A percentile compares a stretch with the other conserved stretches of the same genome.
These are phyloP conservation scores for Leishmania martiniquensis DNA, from an alignment of 208 protist genomes.

Conservation along the genomic window DNA sequence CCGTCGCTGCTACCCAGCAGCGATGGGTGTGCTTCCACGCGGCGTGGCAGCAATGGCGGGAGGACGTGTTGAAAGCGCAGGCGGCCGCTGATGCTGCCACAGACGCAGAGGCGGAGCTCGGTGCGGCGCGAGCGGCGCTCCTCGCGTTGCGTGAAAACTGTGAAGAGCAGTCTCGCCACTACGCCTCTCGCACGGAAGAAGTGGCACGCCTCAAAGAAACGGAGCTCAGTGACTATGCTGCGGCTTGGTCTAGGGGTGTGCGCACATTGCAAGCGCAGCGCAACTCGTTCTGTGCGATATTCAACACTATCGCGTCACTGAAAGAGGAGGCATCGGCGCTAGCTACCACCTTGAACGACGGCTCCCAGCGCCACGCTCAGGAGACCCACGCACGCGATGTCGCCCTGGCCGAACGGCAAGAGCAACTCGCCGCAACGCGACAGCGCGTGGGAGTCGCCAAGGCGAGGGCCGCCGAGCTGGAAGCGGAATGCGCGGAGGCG, in stretches of 20 bases:
- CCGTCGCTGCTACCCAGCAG: neutral
- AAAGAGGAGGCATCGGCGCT: neutral
- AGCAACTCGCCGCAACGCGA: constrained; percentile 10
- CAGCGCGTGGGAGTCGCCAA: constrained; percentile 14
- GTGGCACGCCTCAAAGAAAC: constrained; percentile 5
- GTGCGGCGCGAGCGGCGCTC: neutral
- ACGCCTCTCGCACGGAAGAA: neutral
- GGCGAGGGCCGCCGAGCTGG: constrained; percentile 7
- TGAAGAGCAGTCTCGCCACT: constrained; percentile 1
- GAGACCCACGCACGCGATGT: neutral
- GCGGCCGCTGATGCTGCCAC: neutral
- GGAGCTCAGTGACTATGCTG: constrained; percentile 30
- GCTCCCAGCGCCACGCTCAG: neutral
- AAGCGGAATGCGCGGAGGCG: constrained; percentile 10
- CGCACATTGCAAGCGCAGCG: constrained; percentile 11
- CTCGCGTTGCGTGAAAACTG: constrained; percentile 1
- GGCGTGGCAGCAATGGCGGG: constrained; percentile 16
- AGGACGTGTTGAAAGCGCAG: neutral
- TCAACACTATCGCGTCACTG: neutral
- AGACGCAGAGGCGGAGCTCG: neutral
- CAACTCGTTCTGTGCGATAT: constrained; percentile 2
- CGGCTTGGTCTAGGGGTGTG: constrained; percentile 22
- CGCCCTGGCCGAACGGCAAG: constrained; percentile 13
- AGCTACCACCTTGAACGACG: neutral
- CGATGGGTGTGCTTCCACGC: neutral